Conservation (phyloP, 2,329 filamentous ascomycete genomes). For the Aspergillus tubingensis region DNA sequence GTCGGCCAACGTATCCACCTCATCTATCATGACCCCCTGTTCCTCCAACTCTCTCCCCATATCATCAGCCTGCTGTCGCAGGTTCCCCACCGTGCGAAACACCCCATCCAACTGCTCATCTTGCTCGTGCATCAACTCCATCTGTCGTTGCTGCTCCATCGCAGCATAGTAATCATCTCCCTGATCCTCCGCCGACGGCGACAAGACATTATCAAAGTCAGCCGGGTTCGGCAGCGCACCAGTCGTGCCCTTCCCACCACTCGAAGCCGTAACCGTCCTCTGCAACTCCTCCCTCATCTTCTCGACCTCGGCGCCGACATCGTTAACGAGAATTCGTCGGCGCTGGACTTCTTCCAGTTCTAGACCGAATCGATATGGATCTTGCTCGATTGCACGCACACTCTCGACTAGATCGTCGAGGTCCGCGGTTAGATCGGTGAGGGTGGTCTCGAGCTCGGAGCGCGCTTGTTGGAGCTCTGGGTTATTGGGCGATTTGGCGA, state of each 20-base stretch:
- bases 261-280: conserved; percentile 54
- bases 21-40: conserved; percentile 83
- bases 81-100: conserved; percentile 86
- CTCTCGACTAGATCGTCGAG: conserved; percentile 84
- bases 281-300: conserved; percentile 83
- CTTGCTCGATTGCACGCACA: conserved; percentile 81
- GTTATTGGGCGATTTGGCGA: conserved; percentile 69
- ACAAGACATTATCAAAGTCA: conserved; percentile 51
- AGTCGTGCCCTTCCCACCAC: conserved; percentile 12
- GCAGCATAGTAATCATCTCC: conserved; percentile 69
- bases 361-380: conserved; percentile 84
- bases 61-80: conserved; percentile 85
- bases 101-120: conserved; percentile 91
- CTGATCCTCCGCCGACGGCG: conserved; percentile 47
- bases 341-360: conserved; percentile 79
- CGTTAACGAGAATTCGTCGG: conserved; percentile 78
- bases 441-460: conserved; percentile 75
- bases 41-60: conserved; percentile 98
- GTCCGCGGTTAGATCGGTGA: conserved; percentile 76
- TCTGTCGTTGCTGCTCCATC: conserved; percentile 88
- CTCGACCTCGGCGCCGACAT: conserved; percentile 85
- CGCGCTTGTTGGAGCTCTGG: conserved; percentile 68
- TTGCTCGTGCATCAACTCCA: conserved; percentile 91
- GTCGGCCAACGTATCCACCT: conserved; percentile 81
- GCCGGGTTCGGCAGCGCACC: conserved; percentile 60